phyloP scores from a whole-genome alignment of 306 rosid genomes.

The Sechiopsis laciniata region DNA sequence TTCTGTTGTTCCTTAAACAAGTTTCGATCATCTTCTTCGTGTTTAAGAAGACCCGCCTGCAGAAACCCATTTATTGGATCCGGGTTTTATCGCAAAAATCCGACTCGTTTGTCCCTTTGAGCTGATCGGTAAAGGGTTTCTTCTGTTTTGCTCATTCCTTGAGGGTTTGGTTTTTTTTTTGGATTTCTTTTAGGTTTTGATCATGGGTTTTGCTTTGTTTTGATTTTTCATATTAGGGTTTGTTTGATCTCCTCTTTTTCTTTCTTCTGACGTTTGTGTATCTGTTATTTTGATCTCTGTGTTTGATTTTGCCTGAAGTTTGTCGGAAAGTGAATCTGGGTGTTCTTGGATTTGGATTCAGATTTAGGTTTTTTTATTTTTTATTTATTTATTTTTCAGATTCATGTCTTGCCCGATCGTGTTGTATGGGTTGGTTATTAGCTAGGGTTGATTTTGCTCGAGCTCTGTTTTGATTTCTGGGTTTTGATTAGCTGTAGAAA shows the following conservation, averaged over 20 bases:
- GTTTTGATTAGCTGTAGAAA: not conserved
- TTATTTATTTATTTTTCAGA: not conserved
- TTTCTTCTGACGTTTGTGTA: not conserved
- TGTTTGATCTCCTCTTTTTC: slow-evolving; percentile 7
- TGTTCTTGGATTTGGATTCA: not conserved
- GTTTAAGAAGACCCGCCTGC: slow-evolving; percentile 2
- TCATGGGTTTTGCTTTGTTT: not conserved
- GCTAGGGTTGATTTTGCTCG: not conserved
- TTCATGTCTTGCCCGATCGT: not conserved
- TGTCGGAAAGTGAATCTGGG: not conserved
- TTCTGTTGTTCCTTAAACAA: not conserved
- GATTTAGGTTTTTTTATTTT: not conserved
- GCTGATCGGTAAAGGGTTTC: slow-evolving; percentile 22
- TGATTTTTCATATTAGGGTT: not conserved
- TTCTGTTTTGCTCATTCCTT: not conserved
- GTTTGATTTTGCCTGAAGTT: too few relatives aligned
- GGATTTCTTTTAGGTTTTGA: too few relatives aligned
- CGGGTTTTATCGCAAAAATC: not conserved
- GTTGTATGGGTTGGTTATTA: not conserved
- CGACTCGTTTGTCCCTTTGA: not conserved
- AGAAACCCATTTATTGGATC: not conserved
- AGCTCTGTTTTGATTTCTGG: not conserved
- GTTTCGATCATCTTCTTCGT: not conserved
- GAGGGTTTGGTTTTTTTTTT: not conserved
- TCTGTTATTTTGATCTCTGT: not conserved